Evolutionary conservation across 2,329 filamentous ascomycete genomes (phyloP).

Genomic region (Neocatenulostroma microsporum): DNA sequence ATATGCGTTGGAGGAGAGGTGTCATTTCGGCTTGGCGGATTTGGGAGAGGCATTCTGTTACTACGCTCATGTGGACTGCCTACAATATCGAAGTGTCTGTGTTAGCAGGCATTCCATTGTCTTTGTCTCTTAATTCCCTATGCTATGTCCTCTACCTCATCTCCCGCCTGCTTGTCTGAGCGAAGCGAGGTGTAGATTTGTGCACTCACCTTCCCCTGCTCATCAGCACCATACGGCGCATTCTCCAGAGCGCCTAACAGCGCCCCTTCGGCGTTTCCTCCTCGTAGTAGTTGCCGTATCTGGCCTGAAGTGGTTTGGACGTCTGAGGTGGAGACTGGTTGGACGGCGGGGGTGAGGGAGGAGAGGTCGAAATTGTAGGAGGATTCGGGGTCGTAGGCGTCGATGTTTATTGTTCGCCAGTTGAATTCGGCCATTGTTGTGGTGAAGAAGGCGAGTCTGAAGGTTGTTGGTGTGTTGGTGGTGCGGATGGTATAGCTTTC

Average conservation of each 20-base stretch:
- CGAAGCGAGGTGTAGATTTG: background rate
- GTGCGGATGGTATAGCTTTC: too few relatives aligned
- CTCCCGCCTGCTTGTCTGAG: too few relatives aligned
- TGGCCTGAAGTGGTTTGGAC: constrained; percentile 71
- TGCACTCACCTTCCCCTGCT: constrained; percentile 43
- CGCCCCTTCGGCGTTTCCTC: constrained; percentile 80
- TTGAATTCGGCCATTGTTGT: constrained; percentile 46
- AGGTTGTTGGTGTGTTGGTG: too few relatives aligned
- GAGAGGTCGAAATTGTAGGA: constrained; percentile 83
- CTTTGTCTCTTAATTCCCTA: too few relatives aligned
- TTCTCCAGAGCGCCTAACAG: constrained; percentile 76
- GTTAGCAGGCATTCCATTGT: background rate
- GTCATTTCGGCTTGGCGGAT: constrained; percentile 97
- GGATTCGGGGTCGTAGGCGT: constrained; percentile 83
- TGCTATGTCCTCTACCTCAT: too few relatives aligned
- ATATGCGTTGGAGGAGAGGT: constrained; percentile 74
- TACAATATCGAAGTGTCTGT: too few relatives aligned
- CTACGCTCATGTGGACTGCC: constrained; percentile 79
- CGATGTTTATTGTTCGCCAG: constrained; percentile 88
- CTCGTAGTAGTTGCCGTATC: constrained; percentile 77
- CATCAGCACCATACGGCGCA: constrained; percentile 61
- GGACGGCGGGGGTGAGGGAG: constrained; percentile 68
- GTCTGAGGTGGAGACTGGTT: constrained; percentile 67
- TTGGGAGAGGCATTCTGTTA: constrained; percentile 88
- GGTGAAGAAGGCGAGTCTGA: too few relatives aligned